These are phyloP conservation scores for Stagonosporopsis cucurbitacearum DNA, from an alignment of 2,329 filamentous ascomycete species.

Conservation along the genomic window DNA sequence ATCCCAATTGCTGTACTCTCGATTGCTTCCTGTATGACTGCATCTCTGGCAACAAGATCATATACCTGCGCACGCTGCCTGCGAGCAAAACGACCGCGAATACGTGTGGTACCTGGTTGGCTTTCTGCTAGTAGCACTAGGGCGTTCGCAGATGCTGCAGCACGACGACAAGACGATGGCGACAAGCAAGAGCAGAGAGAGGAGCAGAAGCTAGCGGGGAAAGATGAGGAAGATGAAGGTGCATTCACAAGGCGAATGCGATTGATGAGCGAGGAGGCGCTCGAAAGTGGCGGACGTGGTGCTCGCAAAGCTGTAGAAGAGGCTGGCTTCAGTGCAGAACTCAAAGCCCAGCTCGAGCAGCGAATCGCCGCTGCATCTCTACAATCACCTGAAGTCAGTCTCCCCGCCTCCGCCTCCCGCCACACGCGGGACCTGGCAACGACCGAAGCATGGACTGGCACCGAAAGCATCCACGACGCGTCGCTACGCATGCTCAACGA, in stretches of 20 bases:
- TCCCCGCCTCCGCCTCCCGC: slow-evolving; percentile 68
- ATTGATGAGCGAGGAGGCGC: slow-evolving; percentile 65
- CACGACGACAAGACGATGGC: slow-evolving; percentile 19
- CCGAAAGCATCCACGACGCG: slow-evolving; percentile 75
- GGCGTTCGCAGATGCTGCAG: slow-evolving; percentile 32
- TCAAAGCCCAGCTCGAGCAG: slow-evolving; percentile 65
- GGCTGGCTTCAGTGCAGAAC: slow-evolving; percentile 67
- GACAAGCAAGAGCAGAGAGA: not conserved
- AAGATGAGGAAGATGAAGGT: slow-evolving; percentile 49
- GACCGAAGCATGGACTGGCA: slow-evolving; percentile 77
- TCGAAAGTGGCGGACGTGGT: slow-evolving; percentile 62
- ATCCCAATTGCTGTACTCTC: slow-evolving; percentile 1
- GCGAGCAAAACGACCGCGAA: slow-evolving; percentile 39
- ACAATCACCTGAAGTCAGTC: slow-evolving; percentile 59
- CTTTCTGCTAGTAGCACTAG: slow-evolving; percentile 21
- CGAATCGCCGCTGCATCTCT: slow-evolving; percentile 64
- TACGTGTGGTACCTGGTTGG: slow-evolving; percentile 12
- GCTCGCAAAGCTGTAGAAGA: slow-evolving; percentile 65
- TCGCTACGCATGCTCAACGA: slow-evolving; percentile 79
- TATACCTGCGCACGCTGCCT: slow-evolving; percentile 51
- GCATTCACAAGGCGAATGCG: slow-evolving; percentile 65
- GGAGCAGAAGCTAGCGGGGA: not conserved
- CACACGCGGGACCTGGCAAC: slow-evolving; percentile 73
- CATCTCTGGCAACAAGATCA: slow-evolving; percentile 23
- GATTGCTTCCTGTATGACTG: slow-evolving; percentile 37